Base-by-base conservation (phyloP, 208 protist genomes). In the Wallacemonas sp. region DNA sequence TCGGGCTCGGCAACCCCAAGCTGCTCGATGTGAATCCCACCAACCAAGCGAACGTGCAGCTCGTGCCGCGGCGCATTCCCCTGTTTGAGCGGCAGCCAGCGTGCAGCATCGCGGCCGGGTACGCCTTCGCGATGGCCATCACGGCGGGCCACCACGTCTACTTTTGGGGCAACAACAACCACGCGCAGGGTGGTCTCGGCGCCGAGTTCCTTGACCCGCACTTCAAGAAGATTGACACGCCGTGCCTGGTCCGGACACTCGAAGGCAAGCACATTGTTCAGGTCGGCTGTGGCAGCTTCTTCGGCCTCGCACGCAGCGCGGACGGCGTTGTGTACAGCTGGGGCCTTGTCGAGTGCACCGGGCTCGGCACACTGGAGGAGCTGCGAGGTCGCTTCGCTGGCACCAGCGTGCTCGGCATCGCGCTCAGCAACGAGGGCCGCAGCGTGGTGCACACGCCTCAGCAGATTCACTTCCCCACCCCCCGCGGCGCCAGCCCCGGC, bases 101-200 rank as follows among this genome's bases (percentile, higher is more conserved):
- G 16, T 43, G 81, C 55, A 67, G 82, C 58, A 65, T 96, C 11
- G 66, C 85, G 4, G 82, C 87, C 0, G 90, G 90, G 41, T 96
- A 93, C 72, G 85, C 90, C 12, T 94, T 88, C 58, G 90, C 83
- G 9, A 89, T 94, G 79, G 90, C 90, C 14, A 67, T 96, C 36
- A 58, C 77, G 34, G 63, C 66, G 23, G 79, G 72, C 65, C 74
- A 91, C 61, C 80, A 84, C 39, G 90, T 96, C 1, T 94, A 90
- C 78, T 94, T 92, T 52, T 96, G 90, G 88, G 90, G 90, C 1
- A 96, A 94, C 72, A 96, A 96, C 76, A 96, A 94, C 72, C 90
- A 96, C 76, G 85, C 85, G 27, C 90, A 96, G 63, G 89, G 87
- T 61, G 90, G 87, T 14, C 78, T 93, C 11, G 90, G 90, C 1